Conservation (phyloP, 2,329 filamentous ascomycete genomes). For the Aquanectria penicillioides region DNA sequence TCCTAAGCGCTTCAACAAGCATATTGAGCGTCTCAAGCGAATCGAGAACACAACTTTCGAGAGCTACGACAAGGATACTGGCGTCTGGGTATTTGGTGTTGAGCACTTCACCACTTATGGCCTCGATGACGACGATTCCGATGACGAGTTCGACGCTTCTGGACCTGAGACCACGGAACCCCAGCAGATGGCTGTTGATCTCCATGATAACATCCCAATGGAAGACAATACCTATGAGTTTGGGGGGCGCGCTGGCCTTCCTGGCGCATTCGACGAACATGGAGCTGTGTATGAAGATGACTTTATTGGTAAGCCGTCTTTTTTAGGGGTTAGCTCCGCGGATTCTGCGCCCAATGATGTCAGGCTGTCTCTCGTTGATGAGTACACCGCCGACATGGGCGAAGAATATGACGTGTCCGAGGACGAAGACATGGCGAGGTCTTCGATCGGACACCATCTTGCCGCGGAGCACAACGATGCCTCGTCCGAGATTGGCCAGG, state of each 20-base stretch:
- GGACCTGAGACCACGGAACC: slow-evolving; percentile 33
- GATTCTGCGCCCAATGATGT: slow-evolving; percentile 75
- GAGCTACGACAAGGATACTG: slow-evolving; percentile 80
- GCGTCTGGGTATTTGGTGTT: slow-evolving; percentile 92
- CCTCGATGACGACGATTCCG: slow-evolving; percentile 78
- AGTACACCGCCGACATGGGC: slow-evolving; percentile 65
- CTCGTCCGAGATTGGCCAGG: slow-evolving; percentile 63
- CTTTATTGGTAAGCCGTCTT: slow-evolving; percentile 73
- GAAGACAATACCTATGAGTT: slow-evolving; percentile 71
- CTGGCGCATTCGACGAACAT: slow-evolving; percentile 82
- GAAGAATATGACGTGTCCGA: slow-evolving; percentile 81
- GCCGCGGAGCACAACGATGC: slow-evolving; percentile 77
- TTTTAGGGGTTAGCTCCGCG: slow-evolving; percentile 93
- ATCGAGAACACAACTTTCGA: slow-evolving; percentile 86
- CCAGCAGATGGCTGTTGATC: slow-evolving; percentile 33
- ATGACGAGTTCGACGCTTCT: slow-evolving; percentile 56
- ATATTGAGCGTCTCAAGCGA: slow-evolving; percentile 81
- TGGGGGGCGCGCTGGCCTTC: slow-evolving; percentile 64
- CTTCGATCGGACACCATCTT: slow-evolving; percentile 77
- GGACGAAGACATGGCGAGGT: slow-evolving; percentile 80
- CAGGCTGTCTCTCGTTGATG: slow-evolving; percentile 70
- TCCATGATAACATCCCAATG: slow-evolving; percentile 38
- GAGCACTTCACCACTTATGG: slow-evolving; percentile 97
- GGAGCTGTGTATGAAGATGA: slow-evolving; percentile 66
- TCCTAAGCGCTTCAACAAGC: slow-evolving; percentile 78